phyloP scores from a whole-genome alignment of 768 basidiomycete species.

The Boletus patriciae region DNA sequence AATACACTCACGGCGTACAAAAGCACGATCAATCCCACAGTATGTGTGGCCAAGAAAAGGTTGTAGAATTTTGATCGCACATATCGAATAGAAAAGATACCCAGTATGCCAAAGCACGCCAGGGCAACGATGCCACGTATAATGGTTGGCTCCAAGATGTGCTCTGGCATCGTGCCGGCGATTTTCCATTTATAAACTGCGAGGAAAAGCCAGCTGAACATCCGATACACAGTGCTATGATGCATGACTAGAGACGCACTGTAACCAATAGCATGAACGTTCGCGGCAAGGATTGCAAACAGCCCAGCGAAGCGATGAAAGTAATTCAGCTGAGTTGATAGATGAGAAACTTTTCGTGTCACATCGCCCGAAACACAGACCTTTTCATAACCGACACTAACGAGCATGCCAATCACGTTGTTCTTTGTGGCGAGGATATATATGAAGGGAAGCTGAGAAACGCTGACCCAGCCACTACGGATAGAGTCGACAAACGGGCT shows the following conservation, averaged over 20 bases:
- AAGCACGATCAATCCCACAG: slow-evolving; percentile 51
- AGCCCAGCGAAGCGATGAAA: slow-evolving; percentile 69
- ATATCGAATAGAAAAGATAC: slow-evolving; percentile 58
- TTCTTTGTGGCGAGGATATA: slow-evolving; percentile 70
- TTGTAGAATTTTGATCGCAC: slow-evolving; percentile 61
- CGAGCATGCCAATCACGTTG: slow-evolving; percentile 54
- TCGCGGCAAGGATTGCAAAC: slow-evolving; percentile 52
- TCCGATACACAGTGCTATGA: neutral
- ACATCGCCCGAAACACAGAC: slow-evolving; percentile 31
- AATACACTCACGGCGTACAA: slow-evolving; percentile 53
- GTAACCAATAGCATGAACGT: slow-evolving; percentile 60
- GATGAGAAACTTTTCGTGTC: neutral
- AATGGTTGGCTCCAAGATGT: slow-evolving; percentile 36
- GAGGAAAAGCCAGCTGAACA: neutral
- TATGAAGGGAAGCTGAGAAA: slow-evolving; percentile 65
- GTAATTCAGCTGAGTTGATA: slow-evolving; percentile 58
- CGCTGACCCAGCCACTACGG: slow-evolving; percentile 52
- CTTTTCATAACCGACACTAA: slow-evolving; percentile 69
- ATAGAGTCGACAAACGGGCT: slow-evolving; percentile 50
- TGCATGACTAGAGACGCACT: slow-evolving; percentile 38
- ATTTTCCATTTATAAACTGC: slow-evolving; percentile 61
- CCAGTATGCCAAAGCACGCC: slow-evolving; percentile 51
- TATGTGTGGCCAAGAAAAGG: slow-evolving; percentile 65
- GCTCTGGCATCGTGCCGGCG: slow-evolving; percentile 39
- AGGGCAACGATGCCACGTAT: slow-evolving; percentile 55